These are phyloP conservation scores for Skeletonema tropicum DNA, from an alignment of 108 stramenopile genomes.

Conservation along the genomic window DNA sequence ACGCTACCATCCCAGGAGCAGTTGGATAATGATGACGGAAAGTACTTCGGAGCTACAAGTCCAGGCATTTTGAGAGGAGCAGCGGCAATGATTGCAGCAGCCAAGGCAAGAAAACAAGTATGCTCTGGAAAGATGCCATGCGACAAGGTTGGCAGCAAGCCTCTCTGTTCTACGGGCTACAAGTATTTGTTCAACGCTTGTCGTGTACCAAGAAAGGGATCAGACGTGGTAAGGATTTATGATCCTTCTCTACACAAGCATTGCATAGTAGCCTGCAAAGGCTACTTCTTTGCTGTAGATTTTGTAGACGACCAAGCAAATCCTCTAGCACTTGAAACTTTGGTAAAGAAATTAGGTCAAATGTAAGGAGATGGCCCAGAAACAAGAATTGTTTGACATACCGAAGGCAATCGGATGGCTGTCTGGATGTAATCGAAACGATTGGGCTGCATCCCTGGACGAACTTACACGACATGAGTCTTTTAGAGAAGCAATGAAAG, in stretches of 20 bases:
- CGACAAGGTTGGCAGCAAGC: slow-evolving; percentile 42
- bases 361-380: slow-evolving; percentile 57
- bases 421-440: slow-evolving; percentile 52
- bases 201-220: slow-evolving; percentile 53
- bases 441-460: slow-evolving; percentile 55
- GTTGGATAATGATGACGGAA: neutral
- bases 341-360: slow-evolving; percentile 51
- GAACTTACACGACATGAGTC: slow-evolving; percentile 30
- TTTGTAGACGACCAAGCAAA: slow-evolving; percentile 22
- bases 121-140: slow-evolving; percentile 31
- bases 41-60: neutral
- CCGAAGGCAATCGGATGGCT: slow-evolving; percentile 48
- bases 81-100: slow-evolving; percentile 33
- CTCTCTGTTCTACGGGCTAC: slow-evolving; percentile 56
- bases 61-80: slow-evolving; percentile 46
- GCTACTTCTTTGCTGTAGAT: slow-evolving; percentile 67
- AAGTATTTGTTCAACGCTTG: slow-evolving; percentile 81
- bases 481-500: slow-evolving; percentile 26
- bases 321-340: neutral
- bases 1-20: slow-evolving; percentile 8
- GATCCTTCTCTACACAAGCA: slow-evolving; percentile 57
- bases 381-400: neutral
- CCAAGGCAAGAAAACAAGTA: slow-evolving; percentile 32
- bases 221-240: slow-evolving; percentile 60
- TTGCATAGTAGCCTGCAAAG: slow-evolving; percentile 58